These are phyloP conservation scores for Eucalyptus tenuipes DNA, from an alignment of 345 rosid species.

Conservation along the genomic window DNA sequence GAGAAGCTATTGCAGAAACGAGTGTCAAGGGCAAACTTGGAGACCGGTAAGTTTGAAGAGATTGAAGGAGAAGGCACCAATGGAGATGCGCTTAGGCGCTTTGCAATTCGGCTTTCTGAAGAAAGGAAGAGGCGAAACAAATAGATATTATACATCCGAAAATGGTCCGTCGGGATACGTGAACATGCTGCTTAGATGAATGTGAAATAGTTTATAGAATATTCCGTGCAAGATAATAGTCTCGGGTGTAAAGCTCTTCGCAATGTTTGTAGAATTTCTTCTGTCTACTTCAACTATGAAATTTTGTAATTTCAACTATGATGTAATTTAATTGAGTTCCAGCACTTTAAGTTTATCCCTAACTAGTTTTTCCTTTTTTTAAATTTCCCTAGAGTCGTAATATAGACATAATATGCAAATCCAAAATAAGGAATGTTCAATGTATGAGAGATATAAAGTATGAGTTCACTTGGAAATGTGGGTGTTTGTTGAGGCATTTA, in stretches of 20 bases:
- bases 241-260: neutral
- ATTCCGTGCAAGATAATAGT: neutral
- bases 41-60: neutral
- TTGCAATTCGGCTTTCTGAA: neutral
- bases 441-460: neutral
- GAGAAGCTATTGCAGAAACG: neutral
- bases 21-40: neutral
- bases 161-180: neutral
- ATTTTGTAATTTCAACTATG: neutral
- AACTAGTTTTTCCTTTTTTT: neutral
- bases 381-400: neutral
- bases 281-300: neutral
- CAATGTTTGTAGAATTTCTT: neutral
- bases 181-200: neutral
- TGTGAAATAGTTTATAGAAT: neutral
- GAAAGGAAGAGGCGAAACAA: neutral
- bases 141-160: neutral
- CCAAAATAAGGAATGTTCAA: neutral
- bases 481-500: neutral
- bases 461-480: neutral
- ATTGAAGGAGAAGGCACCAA: neutral
- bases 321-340: neutral
- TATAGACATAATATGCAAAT: neutral
- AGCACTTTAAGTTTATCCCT: neutral
- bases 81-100: neutral